Evolutionary conservation across 805 yeast species (phyloP).

Genomic region (Nakazawaea holstii): DNA sequence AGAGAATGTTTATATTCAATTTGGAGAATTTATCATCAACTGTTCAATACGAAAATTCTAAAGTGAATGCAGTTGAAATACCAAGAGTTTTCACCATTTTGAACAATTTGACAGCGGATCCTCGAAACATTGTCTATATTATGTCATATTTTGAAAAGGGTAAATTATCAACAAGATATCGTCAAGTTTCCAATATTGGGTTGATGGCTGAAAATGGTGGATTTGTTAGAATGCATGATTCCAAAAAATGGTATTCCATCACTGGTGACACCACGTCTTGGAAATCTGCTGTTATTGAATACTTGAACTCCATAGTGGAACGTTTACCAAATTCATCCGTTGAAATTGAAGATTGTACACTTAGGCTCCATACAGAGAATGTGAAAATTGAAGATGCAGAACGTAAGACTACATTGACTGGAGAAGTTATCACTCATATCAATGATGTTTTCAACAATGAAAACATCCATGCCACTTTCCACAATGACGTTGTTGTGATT

Average conservation of each 20-base stretch:
- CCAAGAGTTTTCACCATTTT: slow-evolving; percentile 54
- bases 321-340: slow-evolving; percentile 76
- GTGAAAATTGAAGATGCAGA: slow-evolving; percentile 56
- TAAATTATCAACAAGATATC: slow-evolving; percentile 63
- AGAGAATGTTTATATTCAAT: slow-evolving; percentile 48
- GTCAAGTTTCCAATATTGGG: slow-evolving; percentile 66
- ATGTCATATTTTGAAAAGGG: slow-evolving; percentile 59
- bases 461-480: slow-evolving; percentile 72
- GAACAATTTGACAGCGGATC: slow-evolving; percentile 51
- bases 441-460: slow-evolving; percentile 65
- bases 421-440: slow-evolving; percentile 80
- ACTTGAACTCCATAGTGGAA: slow-evolving; percentile 59
- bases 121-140: slow-evolving; percentile 64
- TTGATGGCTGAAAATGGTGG: slow-evolving; percentile 91
- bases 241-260: slow-evolving; percentile 55
- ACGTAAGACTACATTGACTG: slow-evolving; percentile 63
- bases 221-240: slow-evolving; percentile 51
- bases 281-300: slow-evolving; percentile 51
- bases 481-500: slow-evolving; percentile 63
- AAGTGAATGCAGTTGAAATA: slow-evolving; percentile 51
- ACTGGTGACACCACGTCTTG: slow-evolving; percentile 50
- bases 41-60: slow-evolving; percentile 25
- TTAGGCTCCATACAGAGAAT: slow-evolving; percentile 70
- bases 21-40: slow-evolving; percentile 38
- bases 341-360: slow-evolving; percentile 68